Conservation (phyloP, 768 basidiomycete genomes). For the Russula earlei region DNA sequence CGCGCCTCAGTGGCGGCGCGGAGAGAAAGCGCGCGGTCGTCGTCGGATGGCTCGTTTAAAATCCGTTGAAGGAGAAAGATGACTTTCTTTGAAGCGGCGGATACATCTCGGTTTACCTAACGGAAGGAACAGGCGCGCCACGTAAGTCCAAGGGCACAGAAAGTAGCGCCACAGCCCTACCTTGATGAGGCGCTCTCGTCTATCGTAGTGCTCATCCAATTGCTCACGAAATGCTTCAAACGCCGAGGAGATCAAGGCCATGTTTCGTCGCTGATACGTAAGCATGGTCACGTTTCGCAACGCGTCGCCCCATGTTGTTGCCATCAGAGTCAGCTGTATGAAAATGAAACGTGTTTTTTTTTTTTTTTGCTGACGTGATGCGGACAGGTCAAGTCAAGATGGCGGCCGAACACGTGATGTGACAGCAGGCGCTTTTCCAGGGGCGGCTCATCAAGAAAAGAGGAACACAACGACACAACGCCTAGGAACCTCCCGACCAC, state of each 20-base stretch:
- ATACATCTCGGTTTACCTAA: slow-evolving; percentile 79
- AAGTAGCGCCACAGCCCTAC: slow-evolving; percentile 28
- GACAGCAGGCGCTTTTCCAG: too few species aligned
- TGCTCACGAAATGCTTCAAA: slow-evolving; percentile 62
- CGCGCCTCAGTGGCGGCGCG: slow-evolving; percentile 43
- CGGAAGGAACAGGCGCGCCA: neutral
- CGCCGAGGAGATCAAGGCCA: slow-evolving; percentile 24
- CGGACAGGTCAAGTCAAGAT: too few species aligned
- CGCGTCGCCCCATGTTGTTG: too few species aligned
- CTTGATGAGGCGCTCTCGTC: slow-evolving; percentile 88
- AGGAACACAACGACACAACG: neutral
- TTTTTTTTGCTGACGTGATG: too few species aligned
- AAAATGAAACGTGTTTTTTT: too few species aligned
- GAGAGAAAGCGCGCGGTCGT: slow-evolving; percentile 29
- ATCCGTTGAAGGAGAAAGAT: slow-evolving; percentile 89
- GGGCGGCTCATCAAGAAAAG: too few species aligned
- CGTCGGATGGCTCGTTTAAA: slow-evolving; percentile 33
- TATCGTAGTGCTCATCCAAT: slow-evolving; percentile 78
- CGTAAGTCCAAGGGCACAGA: too few species aligned
- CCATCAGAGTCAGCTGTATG: too few species aligned
- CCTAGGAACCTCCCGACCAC: neutral
- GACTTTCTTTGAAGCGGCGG: slow-evolving; percentile 83
- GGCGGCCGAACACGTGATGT: slow-evolving; percentile 2
- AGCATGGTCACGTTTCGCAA: neutral
- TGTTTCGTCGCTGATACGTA: slow-evolving; percentile 10